Conservation (phyloP, 139 green algal species). For the Picochlorum sp. region DNA sequence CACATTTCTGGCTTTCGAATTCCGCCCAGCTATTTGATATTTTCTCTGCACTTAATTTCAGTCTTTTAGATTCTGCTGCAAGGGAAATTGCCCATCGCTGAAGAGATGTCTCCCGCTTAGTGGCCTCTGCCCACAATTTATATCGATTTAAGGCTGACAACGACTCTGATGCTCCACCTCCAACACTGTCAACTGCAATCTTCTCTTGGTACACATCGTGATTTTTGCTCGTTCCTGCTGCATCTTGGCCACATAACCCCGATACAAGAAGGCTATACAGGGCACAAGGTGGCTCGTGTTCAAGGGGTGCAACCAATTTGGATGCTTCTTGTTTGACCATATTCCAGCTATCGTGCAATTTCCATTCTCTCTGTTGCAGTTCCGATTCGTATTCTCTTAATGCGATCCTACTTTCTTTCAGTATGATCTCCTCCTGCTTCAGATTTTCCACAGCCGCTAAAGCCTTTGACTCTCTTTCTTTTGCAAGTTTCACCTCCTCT, state of each 20-base stretch:
- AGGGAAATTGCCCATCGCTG: slow-evolving; percentile 41
- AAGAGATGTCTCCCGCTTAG: slow-evolving; percentile 33
- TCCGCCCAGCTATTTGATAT: background rate
- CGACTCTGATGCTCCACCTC: background rate
- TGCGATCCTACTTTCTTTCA: slow-evolving; percentile 18
- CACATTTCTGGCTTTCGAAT: background rate
- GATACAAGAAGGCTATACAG: slow-evolving; percentile 18
- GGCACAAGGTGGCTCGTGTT: background rate
- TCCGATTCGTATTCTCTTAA: slow-evolving; percentile 30
- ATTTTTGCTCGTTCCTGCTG: too few relatives aligned
- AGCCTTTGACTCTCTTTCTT: slow-evolving; percentile 6
- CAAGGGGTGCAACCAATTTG: slow-evolving; percentile 18
- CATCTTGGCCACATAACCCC: background rate
- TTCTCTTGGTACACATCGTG: too few relatives aligned
- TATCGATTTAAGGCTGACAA: background rate
- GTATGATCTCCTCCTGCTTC: slow-evolving; percentile 19
- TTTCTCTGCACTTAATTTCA: slow-evolving; percentile 2
- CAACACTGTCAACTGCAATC: too few relatives aligned
- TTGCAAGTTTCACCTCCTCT: slow-evolving; percentile 12
- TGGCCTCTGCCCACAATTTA: slow-evolving; percentile 6
- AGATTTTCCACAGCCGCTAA: slow-evolving; percentile 9
- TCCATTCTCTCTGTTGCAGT: slow-evolving; percentile 30
- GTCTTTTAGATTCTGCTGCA: slow-evolving; percentile 28
- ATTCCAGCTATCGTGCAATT: slow-evolving; percentile 41
- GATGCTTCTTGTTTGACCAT: slow-evolving; percentile 15